Percentiles rank a stretch among this genome's conserved stretches.
Evolutionary conservation across 2,329 filamentous ascomycete species (phyloP).

Genomic region (Ophiostoma pallidulum): DNA sequence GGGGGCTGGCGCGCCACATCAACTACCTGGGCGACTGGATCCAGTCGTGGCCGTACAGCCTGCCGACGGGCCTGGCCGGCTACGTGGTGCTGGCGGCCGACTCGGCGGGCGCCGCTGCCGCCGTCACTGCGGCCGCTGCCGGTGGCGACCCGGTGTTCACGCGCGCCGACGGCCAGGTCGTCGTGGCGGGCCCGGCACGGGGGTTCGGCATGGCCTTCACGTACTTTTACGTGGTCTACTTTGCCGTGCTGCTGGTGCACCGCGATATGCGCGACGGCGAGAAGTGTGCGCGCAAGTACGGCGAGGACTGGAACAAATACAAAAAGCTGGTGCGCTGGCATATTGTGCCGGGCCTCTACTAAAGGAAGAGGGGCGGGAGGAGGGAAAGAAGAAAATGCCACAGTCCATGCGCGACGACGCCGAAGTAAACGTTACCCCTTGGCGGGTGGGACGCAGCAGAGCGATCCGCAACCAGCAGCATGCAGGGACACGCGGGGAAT

Average conservation of each 20-base stretch:
- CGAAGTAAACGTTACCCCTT: no score
- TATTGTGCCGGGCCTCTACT: slow-evolving; percentile 83
- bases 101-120: slow-evolving; percentile 37
- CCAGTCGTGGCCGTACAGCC: slow-evolving; percentile 81
- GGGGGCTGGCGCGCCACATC: slow-evolving; percentile 84
- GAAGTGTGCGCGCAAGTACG: slow-evolving; percentile 87
- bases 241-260: slow-evolving; percentile 76
- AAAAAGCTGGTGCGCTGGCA: slow-evolving; percentile 70
- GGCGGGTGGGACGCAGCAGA: no score
- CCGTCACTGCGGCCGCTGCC: slow-evolving; percentile 36
- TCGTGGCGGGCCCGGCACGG: slow-evolving; percentile 61
- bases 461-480: no score
- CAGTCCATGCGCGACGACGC: no score
- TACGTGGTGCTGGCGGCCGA: slow-evolving; percentile 59
- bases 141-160: slow-evolving; percentile 31
- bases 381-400: no score
- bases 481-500: no score
- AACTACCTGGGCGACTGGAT: slow-evolving; percentile 96
- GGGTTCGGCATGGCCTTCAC: slow-evolving; percentile 84
- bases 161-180: slow-evolving; percentile 50
- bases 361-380: no score
- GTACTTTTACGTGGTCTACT: slow-evolving; percentile 93
- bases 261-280: slow-evolving; percentile 81
- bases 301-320: slow-evolving; percentile 84
- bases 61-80: slow-evolving; percentile 78